These are phyloP conservation scores for Melaleuca alternifolia DNA, from an alignment of 345 rosid species.

Conservation along the genomic window DNA sequence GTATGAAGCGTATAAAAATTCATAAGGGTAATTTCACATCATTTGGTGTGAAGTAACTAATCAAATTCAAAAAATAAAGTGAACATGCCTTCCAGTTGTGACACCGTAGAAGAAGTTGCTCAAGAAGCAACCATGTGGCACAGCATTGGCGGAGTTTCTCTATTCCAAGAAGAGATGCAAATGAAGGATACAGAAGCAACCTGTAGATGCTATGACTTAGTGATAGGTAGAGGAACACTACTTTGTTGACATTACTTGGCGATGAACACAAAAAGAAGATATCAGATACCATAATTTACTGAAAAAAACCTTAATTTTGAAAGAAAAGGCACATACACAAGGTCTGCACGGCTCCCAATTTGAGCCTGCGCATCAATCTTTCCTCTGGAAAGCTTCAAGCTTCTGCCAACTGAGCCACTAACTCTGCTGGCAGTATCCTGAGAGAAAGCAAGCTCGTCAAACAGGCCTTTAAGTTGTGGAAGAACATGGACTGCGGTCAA, in stretches of 20 bases:
- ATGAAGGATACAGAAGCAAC: conserved; percentile 84
- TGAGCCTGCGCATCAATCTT: conserved; percentile 44
- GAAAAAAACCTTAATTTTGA: not conserved
- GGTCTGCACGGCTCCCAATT: conserved; percentile 77
- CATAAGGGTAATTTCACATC: not conserved
- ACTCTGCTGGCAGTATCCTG: conserved; percentile 37
- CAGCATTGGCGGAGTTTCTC: conserved; percentile 90
- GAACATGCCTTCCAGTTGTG: conserved; percentile 85
- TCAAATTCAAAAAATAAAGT: not conserved
- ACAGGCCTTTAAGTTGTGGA: conserved; percentile 83
- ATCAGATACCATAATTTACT: not conserved
- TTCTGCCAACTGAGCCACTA: conserved; percentile 39
- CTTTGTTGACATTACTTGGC: not conserved
- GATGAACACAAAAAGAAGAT: not conserved
- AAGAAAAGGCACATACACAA: conserved; percentile 61
- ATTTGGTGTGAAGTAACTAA: not conserved
- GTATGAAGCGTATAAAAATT: conserved; percentile 1
- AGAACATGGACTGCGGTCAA: conserved; percentile 76
- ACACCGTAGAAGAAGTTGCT: conserved; percentile 72
- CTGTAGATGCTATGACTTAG: conserved; percentile 21
- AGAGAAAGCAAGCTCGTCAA: conserved; percentile 94
- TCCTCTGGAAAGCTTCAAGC: conserved; percentile 26
- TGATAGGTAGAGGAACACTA: not conserved
- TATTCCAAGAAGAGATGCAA: conserved; percentile 87
- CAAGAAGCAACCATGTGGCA: conserved; percentile 94